These are phyloP conservation scores for Trichosporon ovoides DNA, from an alignment of 1,284 basidiomycete genomes.

Conservation along the genomic window DNA sequence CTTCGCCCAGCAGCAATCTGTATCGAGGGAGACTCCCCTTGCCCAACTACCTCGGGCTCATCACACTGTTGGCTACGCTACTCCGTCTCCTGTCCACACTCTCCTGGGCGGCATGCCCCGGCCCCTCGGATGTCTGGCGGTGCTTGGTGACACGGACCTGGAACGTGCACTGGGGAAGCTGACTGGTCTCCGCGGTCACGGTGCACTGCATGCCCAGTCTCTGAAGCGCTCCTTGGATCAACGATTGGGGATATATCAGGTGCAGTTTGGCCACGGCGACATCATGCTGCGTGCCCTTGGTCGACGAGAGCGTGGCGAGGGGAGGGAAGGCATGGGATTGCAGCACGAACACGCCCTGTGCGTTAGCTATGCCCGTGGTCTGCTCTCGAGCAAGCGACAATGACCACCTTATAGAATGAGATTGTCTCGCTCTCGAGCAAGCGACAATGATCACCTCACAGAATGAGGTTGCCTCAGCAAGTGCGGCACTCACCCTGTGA, in stretches of 20 bases:
- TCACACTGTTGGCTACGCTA: not conserved
- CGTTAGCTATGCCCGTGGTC: too few relatives aligned
- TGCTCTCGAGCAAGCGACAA: too few relatives aligned
- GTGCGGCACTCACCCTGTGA: conserved; percentile 72
- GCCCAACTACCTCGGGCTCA: not conserved
- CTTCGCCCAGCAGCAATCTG: not conserved
- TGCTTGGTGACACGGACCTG: conserved; percentile 33
- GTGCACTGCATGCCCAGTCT: conserved; percentile 69
- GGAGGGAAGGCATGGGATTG: conserved; percentile 88
- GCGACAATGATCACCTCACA: too few relatives aligned
- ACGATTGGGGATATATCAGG: conserved; percentile 68
- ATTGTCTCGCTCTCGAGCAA: too few relatives aligned
- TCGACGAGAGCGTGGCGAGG: conserved; percentile 64
- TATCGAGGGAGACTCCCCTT: too few relatives aligned
- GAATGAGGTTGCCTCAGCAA: too few relatives aligned
- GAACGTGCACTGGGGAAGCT: conserved; percentile 69
- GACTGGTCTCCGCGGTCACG: conserved; percentile 68
- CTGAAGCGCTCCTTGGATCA: conserved; percentile 73
- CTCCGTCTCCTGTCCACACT: not conserved
- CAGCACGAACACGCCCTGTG: conserved; percentile 83
- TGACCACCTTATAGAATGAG: too few relatives aligned
- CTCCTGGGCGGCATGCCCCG: not conserved
- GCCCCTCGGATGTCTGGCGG: conserved; percentile 8
- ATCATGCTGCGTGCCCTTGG: conserved; percentile 66
- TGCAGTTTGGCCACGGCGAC: conserved; percentile 70